Percentiles rank a stretch among this genome's conserved stretches.
These are phyloP conservation scores for Lumnitzera racemosa DNA, from an alignment of 345 rosid genomes.

Conservation along the genomic window DNA sequence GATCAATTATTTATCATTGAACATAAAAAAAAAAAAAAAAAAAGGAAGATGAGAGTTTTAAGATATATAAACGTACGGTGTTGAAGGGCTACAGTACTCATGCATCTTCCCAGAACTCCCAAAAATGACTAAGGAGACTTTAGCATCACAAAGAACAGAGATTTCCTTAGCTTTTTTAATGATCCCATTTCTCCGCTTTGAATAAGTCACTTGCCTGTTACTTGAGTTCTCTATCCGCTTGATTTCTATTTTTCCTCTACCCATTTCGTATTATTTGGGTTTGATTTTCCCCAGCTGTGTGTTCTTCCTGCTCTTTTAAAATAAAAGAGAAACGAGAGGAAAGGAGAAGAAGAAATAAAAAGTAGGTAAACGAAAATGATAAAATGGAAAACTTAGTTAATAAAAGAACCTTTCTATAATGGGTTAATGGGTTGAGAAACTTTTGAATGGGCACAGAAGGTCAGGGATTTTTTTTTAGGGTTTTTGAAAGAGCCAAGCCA, in stretches of 20 bases:
- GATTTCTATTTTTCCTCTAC: constrained; percentile 47
- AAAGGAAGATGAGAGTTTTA: background rate
- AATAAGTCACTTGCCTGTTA: constrained; percentile 42
- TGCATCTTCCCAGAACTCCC: constrained; percentile 40
- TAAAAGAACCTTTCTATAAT: constrained; percentile 3
- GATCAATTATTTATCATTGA: background rate
- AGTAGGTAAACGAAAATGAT: background rate
- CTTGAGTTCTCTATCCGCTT: constrained; percentile 39
- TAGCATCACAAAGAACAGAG: constrained; percentile 38
- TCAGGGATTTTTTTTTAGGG: background rate
- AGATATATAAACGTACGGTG: constrained; percentile 13
- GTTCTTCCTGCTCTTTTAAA: background rate
- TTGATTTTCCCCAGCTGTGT: background rate
- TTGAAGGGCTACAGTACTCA: constrained; percentile 33
- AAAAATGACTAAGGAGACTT: constrained; percentile 35
- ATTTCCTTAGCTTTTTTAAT: constrained; percentile 47
- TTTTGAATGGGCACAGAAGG: background rate
- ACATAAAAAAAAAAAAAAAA: background rate
- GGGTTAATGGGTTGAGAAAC: constrained; percentile 3
- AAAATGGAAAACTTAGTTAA: background rate
- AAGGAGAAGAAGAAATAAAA: background rate
- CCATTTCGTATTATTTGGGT: constrained; percentile 16
- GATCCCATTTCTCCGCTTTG: constrained; percentile 43
- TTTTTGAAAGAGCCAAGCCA: constrained; percentile 5
- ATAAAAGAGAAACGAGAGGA: background rate